A percentile compares a stretch with the other conserved stretches of the same genome.
phyloP scores from a whole-genome alignment of 1,139 yeast genomes.

The Geotrichum restrictum region DNA sequence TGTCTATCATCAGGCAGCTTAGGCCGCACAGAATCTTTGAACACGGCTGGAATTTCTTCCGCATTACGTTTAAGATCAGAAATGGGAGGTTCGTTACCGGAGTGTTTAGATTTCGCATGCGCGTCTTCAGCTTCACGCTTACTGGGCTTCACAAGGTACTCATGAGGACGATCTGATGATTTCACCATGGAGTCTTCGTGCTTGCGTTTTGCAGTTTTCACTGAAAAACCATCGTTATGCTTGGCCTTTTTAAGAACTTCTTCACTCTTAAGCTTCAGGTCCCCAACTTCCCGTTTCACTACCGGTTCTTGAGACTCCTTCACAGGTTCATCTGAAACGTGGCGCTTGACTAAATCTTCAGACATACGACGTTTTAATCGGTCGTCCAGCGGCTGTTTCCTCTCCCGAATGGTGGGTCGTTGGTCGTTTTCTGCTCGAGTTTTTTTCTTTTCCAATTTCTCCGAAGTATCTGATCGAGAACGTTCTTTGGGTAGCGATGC shows the following conservation, averaged over 20 bases:
- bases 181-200: neutral
- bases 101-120: neutral
- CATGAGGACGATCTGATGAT: neutral
- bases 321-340: no score
- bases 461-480: neutral
- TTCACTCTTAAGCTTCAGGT: neutral
- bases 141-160: neutral
- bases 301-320: neutral
- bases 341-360: no score
- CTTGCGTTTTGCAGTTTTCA: no score
- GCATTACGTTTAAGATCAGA: no score
- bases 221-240: neutral
- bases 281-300: neutral
- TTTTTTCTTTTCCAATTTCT: constrained; percentile 4
- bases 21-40: no score
- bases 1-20: neutral
- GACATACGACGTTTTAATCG: no score
- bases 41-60: no score
- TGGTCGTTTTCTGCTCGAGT: constrained; percentile 4
- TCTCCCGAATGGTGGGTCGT: neutral
- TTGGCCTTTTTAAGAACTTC: no score
- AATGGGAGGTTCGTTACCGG: neutral
- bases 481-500: neutral
- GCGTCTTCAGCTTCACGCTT: no score
- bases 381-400: neutral